Conservation (phyloP, 495 filamentous ascomycete genomes). For the Polyplosphaeria fusca region DNA sequence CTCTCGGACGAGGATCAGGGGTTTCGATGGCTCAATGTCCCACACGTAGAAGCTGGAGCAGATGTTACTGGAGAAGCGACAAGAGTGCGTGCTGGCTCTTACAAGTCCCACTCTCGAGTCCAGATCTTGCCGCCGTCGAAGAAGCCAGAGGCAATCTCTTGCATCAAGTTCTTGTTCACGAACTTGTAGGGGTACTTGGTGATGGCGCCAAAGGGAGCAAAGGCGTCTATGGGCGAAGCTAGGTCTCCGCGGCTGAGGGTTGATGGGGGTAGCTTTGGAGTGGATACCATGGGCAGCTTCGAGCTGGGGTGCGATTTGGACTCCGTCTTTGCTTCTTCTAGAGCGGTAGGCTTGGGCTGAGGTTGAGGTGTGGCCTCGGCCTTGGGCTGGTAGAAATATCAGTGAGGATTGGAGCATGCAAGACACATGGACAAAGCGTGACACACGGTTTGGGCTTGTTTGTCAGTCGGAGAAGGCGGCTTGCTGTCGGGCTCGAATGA, state of each 20-base stretch:
- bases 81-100: conserved; percentile 41
- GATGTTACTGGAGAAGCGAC: neutral
- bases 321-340: no score
- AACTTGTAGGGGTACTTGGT: conserved; percentile 60
- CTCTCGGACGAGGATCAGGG: conserved; percentile 62
- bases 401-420: no score
- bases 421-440: no score
- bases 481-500: no score
- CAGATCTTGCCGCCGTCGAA: conserved; percentile 60
- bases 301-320: no score
- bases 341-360: no score
- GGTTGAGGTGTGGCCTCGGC: no score
- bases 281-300: neutral
- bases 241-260: conserved; percentile 19
- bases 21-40: conserved; percentile 43
- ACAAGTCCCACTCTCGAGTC: conserved; percentile 70
- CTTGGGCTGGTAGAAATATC: no score
- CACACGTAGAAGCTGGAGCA: conserved; percentile 65
- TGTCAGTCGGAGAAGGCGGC: no score
- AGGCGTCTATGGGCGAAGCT: conserved; percentile 34
- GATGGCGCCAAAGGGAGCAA: conserved; percentile 60
- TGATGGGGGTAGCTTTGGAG: conserved; percentile 2
- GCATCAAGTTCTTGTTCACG: conserved; percentile 46
- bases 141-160: conserved; percentile 51
- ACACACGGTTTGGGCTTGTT: no score